Percentiles rank a stretch among this genome's conserved stretches.
These are phyloP conservation scores for Penicillium sp. DNA, from an alignment of 2,329 filamentous ascomycete genomes.

Conservation along the genomic window DNA sequence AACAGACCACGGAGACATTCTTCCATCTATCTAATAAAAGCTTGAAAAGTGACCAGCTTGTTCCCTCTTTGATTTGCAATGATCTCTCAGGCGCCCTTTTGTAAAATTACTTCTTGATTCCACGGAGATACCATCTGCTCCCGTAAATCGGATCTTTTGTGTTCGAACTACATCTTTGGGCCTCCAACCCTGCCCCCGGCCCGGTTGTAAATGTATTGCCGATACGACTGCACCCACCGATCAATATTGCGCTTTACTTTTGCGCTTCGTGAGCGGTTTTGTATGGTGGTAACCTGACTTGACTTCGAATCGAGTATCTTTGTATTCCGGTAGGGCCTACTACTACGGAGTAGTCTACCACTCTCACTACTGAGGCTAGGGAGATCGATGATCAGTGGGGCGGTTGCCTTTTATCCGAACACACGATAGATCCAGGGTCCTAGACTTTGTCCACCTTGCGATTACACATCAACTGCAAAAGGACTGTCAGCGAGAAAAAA, in stretches of 20 bases:
- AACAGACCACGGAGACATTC: too few relatives aligned
- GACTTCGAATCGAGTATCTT: background rate
- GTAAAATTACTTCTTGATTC: too few relatives aligned
- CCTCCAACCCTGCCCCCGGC: constrained; percentile 2
- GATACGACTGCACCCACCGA: background rate
- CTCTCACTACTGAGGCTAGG: background rate
- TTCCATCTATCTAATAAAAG: background rate
- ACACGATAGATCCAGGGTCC: background rate
- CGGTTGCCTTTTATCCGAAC: constrained; percentile 4
- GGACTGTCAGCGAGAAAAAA: background rate
- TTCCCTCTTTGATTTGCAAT: background rate
- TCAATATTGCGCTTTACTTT: background rate
- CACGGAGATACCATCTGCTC: background rate
- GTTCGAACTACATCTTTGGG: background rate
- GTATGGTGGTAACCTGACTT: background rate
- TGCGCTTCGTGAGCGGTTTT: background rate
- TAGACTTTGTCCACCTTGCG: background rate
- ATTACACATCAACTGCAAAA: background rate
- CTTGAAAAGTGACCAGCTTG: background rate
- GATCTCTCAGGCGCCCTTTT: background rate
- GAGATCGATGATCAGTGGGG: background rate
- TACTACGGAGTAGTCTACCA: too few relatives aligned
- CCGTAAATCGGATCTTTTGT: background rate
- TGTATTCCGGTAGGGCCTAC: background rate
- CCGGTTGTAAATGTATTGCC: constrained; percentile 6